Evolutionary conservation across 2,329 filamentous ascomycete species (phyloP).

Genomic region (Ascochyta lentis): DNA sequence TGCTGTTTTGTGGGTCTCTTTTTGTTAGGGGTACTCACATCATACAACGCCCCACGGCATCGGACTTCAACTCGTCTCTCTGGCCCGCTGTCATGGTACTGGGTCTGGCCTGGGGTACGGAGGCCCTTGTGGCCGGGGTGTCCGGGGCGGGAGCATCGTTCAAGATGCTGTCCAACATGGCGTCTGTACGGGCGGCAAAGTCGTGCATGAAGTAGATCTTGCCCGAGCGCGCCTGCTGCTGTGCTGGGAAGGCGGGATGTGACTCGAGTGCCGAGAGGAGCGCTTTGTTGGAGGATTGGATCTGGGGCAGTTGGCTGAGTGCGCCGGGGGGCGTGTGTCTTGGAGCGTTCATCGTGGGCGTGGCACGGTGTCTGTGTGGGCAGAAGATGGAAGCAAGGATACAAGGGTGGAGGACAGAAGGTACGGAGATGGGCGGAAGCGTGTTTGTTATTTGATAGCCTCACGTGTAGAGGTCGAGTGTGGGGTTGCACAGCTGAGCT

Average conservation of each 20-base stretch:
- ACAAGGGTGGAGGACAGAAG: background rate
- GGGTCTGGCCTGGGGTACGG: slow-evolving; percentile 9
- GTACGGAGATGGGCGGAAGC: background rate
- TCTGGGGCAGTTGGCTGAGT: slow-evolving; percentile 7
- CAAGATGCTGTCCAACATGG: slow-evolving; percentile 21
- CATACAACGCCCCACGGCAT: slow-evolving; percentile 21
- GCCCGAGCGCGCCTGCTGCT: slow-evolving; percentile 13
- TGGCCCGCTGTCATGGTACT: slow-evolving; percentile 16
- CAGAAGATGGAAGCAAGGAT: background rate
- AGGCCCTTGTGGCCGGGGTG: slow-evolving; percentile 16
- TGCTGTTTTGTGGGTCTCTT: background rate
- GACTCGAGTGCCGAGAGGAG: slow-evolving; percentile 23
- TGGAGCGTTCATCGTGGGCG: background rate
- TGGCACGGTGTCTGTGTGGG: background rate
- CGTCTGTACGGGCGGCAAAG: slow-evolving; percentile 21
- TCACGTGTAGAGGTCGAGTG: background rate
- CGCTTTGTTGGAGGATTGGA: slow-evolving; percentile 10
- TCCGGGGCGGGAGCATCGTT: slow-evolving; percentile 14
- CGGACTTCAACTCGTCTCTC: slow-evolving; percentile 15
- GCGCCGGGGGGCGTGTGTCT: background rate
- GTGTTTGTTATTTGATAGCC: background rate
- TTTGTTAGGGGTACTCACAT: background rate
- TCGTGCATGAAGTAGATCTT: slow-evolving; percentile 28
- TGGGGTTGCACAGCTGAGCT: too few relatives aligned
- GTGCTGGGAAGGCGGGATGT: slow-evolving; percentile 18